These are phyloP conservation scores for Lolium perenne DNA, from an alignment of 176 grass and related monocot species.

Conservation along the genomic window DNA sequence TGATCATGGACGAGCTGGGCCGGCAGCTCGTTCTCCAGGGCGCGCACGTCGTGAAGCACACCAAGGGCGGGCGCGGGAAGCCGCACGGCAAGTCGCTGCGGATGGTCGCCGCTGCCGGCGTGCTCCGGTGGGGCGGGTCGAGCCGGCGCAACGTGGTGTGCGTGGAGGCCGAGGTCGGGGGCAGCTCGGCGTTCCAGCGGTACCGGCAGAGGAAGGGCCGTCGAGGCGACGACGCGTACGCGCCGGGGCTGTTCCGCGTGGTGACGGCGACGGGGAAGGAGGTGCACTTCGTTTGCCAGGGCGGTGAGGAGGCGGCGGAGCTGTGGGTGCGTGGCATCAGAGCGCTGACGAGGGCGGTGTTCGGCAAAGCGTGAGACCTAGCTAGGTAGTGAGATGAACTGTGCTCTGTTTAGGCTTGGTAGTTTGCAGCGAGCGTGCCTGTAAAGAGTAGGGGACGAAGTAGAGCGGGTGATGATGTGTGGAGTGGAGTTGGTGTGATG, in stretches of 20 bases:
- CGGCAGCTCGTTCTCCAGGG: conserved; percentile 63
- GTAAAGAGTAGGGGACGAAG: conserved; percentile 40
- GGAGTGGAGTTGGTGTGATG: conserved; percentile 35
- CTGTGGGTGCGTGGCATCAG: conserved; percentile 95
- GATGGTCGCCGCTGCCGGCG: conserved; percentile 62
- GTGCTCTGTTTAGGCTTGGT: conserved; percentile 28
- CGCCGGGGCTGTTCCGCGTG: conserved; percentile 83
- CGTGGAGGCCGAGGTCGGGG: conserved; percentile 69
- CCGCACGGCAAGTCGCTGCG: conserved; percentile 74
- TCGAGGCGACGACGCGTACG: conserved; percentile 42
- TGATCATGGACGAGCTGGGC: conserved; percentile 83
- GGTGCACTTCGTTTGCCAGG: conserved; percentile 89
- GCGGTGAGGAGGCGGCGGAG: conserved; percentile 75
- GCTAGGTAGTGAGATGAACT: neutral
- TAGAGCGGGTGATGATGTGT: conserved; percentile 27
- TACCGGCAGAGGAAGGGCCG: conserved; percentile 53
- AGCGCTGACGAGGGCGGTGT: conserved; percentile 55
- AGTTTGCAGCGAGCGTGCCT: conserved; percentile 46
- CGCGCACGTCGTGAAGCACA: conserved; percentile 76
- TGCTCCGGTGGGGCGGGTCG: conserved; percentile 81
- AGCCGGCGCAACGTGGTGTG: conserved; percentile 77
- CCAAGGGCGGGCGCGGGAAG: conserved; percentile 70
- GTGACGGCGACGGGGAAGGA: conserved; percentile 79
- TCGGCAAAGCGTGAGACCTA: conserved; percentile 52
- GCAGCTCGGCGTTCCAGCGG: conserved; percentile 76